Base-by-base conservation (phyloP, 148 eudicot species). In the Silene conica region DNA sequence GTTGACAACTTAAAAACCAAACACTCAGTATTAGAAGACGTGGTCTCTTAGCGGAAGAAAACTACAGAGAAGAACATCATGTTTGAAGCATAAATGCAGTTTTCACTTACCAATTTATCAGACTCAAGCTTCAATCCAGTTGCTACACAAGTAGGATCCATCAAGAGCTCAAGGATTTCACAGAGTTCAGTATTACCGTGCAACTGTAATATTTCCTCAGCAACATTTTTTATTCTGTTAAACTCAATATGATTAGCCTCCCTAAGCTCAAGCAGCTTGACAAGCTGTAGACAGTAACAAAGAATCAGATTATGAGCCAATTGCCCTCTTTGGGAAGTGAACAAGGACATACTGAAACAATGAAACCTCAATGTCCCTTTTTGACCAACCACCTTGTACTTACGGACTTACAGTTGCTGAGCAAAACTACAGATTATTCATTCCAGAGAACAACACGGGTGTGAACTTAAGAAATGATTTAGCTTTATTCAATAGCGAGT, bases 211-310 rank as follows among this genome's bases (percentile, higher is more conserved):
- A 90, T 76, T 76, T 95, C 96, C 74, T 95, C 97, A 78, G 87
- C 83, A 75, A 92, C 87, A 67, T 80, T 84, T 77, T 90, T 95
- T 80, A 95, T 95, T 83, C 90, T 90, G 86, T 92, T 83, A 71
- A 95, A 92, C 82, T 95, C 98, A 48, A 95, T 82, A 83, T 95
- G 98, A 87, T 92, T 95, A 67, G 94, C 95, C 85, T 95, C 98
- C 86, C 92, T 88, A 80, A 87, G 85, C 85, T 95, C 98, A 78
- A 95, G 96, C 74, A 95, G 88, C 86, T 95, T 95, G 78, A 95
- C 98, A 71, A 95, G 93, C 98, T 95, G 96, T 78, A 86, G 34
- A 70, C 65, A 65, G 76, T 26, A 83, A 56, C 71, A 68, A 23
- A 73, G 64, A 79, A 56, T 55, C 22, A 57, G 72, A 55, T 71